Percentiles rank a stretch among this genome's conserved stretches.
These are phyloP conservation scores for Miscanthus lutarioriparius DNA, from an alignment of 176 grass and related monocot species.

Conservation along the genomic window DNA sequence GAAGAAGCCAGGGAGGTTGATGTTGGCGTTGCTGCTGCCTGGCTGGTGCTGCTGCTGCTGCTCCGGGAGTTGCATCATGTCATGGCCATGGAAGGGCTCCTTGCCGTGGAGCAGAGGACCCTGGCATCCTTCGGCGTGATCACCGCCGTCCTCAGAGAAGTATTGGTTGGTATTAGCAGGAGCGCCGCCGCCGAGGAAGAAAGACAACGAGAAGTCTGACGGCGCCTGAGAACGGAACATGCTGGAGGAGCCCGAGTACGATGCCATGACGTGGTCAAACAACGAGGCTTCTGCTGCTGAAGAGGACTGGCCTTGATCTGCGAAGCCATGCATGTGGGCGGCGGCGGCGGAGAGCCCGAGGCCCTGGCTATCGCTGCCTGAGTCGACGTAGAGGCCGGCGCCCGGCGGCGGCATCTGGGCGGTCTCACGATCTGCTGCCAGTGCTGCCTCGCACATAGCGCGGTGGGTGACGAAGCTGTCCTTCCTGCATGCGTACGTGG, in stretches of 20 bases:
- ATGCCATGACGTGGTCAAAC: constrained; percentile 52
- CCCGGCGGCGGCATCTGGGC: constrained; percentile 43
- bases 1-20: constrained; percentile 51
- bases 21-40: background rate
- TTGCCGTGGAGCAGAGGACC: constrained; percentile 67
- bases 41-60: constrained; percentile 41
- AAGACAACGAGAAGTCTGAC: constrained; percentile 11
- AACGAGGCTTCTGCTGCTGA: constrained; percentile 35
- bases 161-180: constrained; percentile 34
- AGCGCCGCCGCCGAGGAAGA: constrained; percentile 47
- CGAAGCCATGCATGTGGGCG: constrained; percentile 45
- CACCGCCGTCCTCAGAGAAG: constrained; percentile 46
- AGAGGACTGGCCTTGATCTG: constrained; percentile 42
- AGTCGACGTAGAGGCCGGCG: constrained; percentile 46
- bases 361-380: constrained; percentile 41
- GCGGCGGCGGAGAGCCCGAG: constrained; percentile 43
- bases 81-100: constrained; percentile 56
- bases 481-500: constrained; percentile 48
- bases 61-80: constrained; percentile 65
- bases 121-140: constrained; percentile 24
- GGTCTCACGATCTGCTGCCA: constrained; percentile 64
- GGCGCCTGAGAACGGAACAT: constrained; percentile 35
- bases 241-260: constrained; percentile 37
- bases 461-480: constrained; percentile 97
- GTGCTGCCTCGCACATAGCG: constrained; percentile 65